These are phyloP conservation scores for Leishmania major DNA, from an alignment of 208 protist species.

Conservation along the genomic window DNA sequence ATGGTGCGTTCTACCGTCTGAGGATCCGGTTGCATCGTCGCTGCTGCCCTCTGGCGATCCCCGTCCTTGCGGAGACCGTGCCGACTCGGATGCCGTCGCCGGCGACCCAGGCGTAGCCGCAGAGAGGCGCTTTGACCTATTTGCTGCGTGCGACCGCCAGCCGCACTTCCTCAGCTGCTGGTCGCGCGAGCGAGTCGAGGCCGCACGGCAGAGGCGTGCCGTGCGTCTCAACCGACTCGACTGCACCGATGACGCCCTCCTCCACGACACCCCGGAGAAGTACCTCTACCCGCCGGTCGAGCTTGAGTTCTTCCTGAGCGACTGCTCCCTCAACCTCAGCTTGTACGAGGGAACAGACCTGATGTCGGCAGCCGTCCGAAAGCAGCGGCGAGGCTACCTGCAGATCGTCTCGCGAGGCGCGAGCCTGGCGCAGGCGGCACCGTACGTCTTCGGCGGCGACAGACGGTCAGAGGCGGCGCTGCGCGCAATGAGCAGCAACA, in stretches of 20 bases:
- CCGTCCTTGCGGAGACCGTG: not conserved
- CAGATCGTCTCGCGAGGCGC: constrained; percentile 29
- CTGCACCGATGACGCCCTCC: constrained; percentile 29
- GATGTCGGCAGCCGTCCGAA: constrained; percentile 31
- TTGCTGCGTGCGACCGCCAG: constrained; percentile 14
- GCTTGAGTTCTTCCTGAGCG: constrained; percentile 46
- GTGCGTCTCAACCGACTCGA: constrained; percentile 27
- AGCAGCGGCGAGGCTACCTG: constrained; percentile 31
- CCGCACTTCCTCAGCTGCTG: constrained; percentile 39
- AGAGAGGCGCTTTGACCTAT: constrained; percentile 17
- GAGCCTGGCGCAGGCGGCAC: constrained; percentile 7
- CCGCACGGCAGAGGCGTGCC: constrained; percentile 13
- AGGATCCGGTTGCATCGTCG: not conserved
- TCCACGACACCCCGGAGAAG: constrained; percentile 28
- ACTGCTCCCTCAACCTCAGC: constrained; percentile 42
- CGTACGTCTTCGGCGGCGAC: constrained; percentile 7
- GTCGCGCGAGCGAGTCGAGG: constrained; percentile 26
- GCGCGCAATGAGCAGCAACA: not conserved
- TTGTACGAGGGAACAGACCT: constrained; percentile 63
- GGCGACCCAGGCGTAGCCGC: not conserved
- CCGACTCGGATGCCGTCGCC: not conserved
- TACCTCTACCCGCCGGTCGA: constrained; percentile 35
- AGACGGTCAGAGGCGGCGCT: not conserved
- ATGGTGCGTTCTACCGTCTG: constrained; percentile 17
- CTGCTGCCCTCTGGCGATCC: not conserved